Conservation (phyloP, 805 yeast species). For the Monosporozyma solicola region DNA sequence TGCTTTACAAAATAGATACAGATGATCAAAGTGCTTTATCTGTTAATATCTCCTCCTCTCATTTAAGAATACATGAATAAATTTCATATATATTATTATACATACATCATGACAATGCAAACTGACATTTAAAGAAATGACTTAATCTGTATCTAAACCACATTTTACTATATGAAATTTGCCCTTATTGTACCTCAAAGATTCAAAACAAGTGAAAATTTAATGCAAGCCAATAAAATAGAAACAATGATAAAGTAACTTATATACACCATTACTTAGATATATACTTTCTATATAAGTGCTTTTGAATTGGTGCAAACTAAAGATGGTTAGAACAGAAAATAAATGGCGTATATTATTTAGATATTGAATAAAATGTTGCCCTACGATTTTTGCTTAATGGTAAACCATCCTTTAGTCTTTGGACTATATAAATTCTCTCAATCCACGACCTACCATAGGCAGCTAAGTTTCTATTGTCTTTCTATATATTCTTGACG, state of each 20-base stretch:
- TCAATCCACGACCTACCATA: conserved; percentile 43
- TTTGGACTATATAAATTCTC: conserved; percentile 47
- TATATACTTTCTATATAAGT: neutral
- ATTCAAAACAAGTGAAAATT: too few relatives aligned
- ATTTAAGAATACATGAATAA: neutral
- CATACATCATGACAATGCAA: neutral
- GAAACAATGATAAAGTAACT: too few relatives aligned
- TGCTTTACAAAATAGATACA: conserved; percentile 32
- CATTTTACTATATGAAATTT: too few relatives aligned
- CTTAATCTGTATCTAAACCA: neutral
- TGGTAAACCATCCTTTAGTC: conserved; percentile 35
- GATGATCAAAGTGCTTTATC: conserved; percentile 5
- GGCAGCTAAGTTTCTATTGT: conserved; percentile 37
- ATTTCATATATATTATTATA: neutral
- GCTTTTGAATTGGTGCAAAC: neutral
- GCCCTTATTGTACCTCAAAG: too few relatives aligned
- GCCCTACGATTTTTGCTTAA: conserved; percentile 39
- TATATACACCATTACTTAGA: too few relatives aligned
- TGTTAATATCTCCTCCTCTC: neutral
- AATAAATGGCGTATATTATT: too few relatives aligned
- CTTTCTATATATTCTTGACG: conserved; percentile 25
- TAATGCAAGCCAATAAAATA: too few relatives aligned
- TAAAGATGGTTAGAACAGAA: too few relatives aligned
- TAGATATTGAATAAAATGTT: conserved; percentile 35
- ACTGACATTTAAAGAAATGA: neutral